Evolutionary conservation across 1,284 basidiomycete genomes (phyloP).

Genomic region (Rhodotorula sp.): DNA sequence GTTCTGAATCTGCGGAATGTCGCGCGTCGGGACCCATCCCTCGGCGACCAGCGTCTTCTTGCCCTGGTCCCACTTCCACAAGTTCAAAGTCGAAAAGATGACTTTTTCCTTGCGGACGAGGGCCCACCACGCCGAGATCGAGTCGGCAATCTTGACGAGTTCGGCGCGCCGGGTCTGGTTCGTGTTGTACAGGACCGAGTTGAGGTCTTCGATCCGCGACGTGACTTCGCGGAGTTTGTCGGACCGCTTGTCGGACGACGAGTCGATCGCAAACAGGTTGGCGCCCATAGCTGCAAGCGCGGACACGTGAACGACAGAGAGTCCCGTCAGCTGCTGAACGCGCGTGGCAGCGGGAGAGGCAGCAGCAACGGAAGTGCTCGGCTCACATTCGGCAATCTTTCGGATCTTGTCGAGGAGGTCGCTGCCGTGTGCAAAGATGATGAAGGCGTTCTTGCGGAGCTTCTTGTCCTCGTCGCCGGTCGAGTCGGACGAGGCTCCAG

Average conservation of each 20-base stretch:
- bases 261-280: slow-evolving; percentile 92
- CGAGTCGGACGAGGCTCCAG: slow-evolving; percentile 52
- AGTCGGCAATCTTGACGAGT: slow-evolving; percentile 81
- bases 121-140: slow-evolving; percentile 85
- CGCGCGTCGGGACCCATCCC: slow-evolving; percentile 93
- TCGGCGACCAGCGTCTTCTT: slow-evolving; percentile 95
- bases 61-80: slow-evolving; percentile 90
- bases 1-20: slow-evolving; percentile 80
- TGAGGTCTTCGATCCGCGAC: slow-evolving; percentile 85
- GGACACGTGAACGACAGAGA: not conserved
- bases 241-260: slow-evolving; percentile 85
- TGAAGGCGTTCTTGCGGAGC: slow-evolving; percentile 92
- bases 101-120: slow-evolving; percentile 93
- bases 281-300: slow-evolving; percentile 71
- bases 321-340: not conserved
- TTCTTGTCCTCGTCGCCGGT: slow-evolving; percentile 58
- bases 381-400: slow-evolving; percentile 80
- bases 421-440: slow-evolving; percentile 98
- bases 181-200: slow-evolving; percentile 86
- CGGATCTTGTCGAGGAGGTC: slow-evolving; percentile 93
- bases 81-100: slow-evolving; percentile 88
- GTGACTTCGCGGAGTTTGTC: slow-evolving; percentile 87
- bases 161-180: slow-evolving; percentile 80
- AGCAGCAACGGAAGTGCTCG: not conserved
- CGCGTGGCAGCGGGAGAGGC: not conserved